These are phyloP conservation scores for Cyberlindnera bimundalis DNA, from an alignment of 805 yeast genomes.

Conservation along the genomic window DNA sequence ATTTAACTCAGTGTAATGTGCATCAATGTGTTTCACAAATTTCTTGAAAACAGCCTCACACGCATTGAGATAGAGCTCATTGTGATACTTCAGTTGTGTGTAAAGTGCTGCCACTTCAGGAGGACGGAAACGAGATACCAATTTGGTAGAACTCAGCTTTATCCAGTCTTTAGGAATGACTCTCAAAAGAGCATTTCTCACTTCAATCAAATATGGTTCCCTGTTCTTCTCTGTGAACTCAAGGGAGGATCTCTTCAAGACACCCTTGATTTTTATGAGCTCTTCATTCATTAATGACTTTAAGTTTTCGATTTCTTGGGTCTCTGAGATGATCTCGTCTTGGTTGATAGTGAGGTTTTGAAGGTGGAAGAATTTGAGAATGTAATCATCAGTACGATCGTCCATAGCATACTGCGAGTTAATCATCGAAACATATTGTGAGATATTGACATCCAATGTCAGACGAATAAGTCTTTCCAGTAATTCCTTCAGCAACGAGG, in stretches of 20 bases:
- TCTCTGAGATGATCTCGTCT: conserved; percentile 37
- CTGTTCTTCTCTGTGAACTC: conserved; percentile 54
- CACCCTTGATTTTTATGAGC: conserved; percentile 40
- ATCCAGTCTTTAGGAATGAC: conserved; percentile 73
- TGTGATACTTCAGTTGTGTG: conserved; percentile 54
- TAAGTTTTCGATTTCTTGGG: conserved; percentile 41
- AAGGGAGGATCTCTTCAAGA: conserved; percentile 54
- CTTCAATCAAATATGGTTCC: conserved; percentile 74
- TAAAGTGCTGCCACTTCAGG: conserved; percentile 52
- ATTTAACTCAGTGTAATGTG: conserved; percentile 44
- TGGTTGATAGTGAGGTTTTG: conserved; percentile 33
- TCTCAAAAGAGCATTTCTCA: conserved; percentile 50
- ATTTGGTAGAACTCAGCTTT: conserved; percentile 64
- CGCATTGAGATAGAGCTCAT: conserved; percentile 40
- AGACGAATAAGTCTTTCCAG: conserved; percentile 37
- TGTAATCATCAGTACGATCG: conserved; percentile 47
- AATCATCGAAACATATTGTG: conserved; percentile 45
- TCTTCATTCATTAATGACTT: conserved; percentile 51
- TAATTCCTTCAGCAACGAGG: conserved; percentile 35
- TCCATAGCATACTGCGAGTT: conserved; percentile 46
- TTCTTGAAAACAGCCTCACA: conserved; percentile 39
- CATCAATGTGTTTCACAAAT: conserved; percentile 45
- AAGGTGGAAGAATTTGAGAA: conserved; percentile 39
- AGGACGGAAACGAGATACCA: conserved; percentile 70
- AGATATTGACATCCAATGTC: conserved; percentile 31